Evolutionary conservation across 2,329 filamentous ascomycete species (phyloP).

Genomic region (Exophiala phaeomuriformis): DNA sequence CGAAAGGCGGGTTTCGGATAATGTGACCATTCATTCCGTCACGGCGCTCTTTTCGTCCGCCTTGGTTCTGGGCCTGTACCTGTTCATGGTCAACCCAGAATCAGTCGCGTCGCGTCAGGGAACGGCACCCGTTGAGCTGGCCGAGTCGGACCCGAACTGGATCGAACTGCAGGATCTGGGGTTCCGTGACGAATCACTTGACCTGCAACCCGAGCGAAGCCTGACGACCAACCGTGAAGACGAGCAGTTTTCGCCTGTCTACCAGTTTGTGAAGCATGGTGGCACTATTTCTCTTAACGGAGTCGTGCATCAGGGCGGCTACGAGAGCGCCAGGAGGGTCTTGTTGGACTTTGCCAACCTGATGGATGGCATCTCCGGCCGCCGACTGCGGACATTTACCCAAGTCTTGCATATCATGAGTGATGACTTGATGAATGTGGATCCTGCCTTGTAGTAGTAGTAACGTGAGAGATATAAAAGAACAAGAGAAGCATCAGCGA

Average conservation of each 20-base stretch:
- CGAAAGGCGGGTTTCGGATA: constrained; percentile 47
- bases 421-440: constrained; percentile 32
- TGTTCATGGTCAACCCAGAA: constrained; percentile 40
- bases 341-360: constrained; percentile 47
- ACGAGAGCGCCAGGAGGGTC: constrained; percentile 46
- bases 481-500: not conserved
- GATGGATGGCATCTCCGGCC: constrained; percentile 47
- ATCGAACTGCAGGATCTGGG: constrained; percentile 31
- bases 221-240: constrained; percentile 32
- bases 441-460: constrained; percentile 5
- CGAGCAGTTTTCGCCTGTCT: constrained; percentile 13
- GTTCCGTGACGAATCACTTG: constrained; percentile 14
- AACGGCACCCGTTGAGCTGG: constrained; percentile 36
- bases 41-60: constrained; percentile 46
- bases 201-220: constrained; percentile 9
- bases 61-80: constrained; percentile 46
- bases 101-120: constrained; percentile 25
- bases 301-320: constrained; percentile 43
- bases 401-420: constrained; percentile 51
- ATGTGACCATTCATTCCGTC: constrained; percentile 46
- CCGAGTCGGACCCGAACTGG: constrained; percentile 47
- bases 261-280: constrained; percentile 43
- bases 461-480: too few relatives aligned
- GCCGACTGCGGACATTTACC: constrained; percentile 46
- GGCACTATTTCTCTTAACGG: constrained; percentile 44